phyloP scores from a whole-genome alignment of 257 asterid genomes.

The Anisodus acutangulus region DNA sequence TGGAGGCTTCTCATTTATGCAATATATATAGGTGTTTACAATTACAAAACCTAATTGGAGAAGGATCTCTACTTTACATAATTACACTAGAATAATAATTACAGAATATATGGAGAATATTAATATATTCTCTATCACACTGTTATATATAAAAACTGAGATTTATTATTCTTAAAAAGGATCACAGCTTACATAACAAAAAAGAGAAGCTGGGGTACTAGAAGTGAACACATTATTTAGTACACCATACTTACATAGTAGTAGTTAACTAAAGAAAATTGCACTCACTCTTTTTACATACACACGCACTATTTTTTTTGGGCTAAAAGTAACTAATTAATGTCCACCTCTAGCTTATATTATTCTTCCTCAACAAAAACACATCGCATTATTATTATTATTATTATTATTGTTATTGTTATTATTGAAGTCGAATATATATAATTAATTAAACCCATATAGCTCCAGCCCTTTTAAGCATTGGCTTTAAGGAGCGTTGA shows the following conservation, averaged over 20 bases:
- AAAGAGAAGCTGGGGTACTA: conserved; percentile 1
- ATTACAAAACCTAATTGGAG: too few relatives aligned
- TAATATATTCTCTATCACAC: background rate
- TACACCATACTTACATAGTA: background rate
- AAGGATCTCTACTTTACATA: too few relatives aligned
- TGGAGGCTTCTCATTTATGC: too few relatives aligned
- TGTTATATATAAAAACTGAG: background rate
- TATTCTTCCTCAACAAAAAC: background rate
- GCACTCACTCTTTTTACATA: background rate
- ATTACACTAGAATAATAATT: too few relatives aligned
- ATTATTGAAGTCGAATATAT: background rate
- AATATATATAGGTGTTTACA: too few relatives aligned
- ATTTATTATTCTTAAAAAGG: background rate
- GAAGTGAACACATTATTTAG: background rate
- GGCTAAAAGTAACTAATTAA: conserved; percentile 9
- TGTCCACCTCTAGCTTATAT: background rate
- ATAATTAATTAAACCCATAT: conserved; percentile 52
- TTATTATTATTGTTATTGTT: background rate
- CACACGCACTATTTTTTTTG: background rate
- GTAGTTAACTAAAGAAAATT: conserved; percentile 15
- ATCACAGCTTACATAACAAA: conserved; percentile 1
- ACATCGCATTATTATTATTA: too few relatives aligned
- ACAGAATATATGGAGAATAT: too few relatives aligned
- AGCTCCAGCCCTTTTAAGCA: conserved; percentile 80
- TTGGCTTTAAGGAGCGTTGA: conserved; percentile 57